Evolutionary conservation across 2,329 filamentous ascomycete genomes (phyloP).

Genomic region (Triangularia verruculosa): DNA sequence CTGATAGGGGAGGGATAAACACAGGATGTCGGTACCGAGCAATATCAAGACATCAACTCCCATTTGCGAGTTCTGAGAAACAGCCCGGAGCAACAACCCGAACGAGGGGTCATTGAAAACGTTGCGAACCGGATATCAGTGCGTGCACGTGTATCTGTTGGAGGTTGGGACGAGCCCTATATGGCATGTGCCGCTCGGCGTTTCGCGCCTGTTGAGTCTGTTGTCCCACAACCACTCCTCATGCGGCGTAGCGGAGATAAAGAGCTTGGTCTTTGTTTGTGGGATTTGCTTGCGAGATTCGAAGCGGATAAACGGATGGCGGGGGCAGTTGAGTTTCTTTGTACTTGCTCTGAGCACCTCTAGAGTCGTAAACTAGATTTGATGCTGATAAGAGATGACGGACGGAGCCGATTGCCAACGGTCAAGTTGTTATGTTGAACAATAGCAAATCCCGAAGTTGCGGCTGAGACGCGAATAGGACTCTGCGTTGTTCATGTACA

Average conservation of each 20-base stretch:
- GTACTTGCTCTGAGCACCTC: not conserved
- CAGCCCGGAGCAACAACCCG: not conserved
- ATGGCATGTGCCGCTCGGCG: not conserved
- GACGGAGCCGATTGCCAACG: not conserved
- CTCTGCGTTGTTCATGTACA: not conserved
- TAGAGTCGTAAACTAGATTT: not conserved
- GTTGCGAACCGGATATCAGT: not conserved
- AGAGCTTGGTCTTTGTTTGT: not conserved
- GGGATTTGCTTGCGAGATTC: not conserved
- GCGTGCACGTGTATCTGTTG: not conserved
- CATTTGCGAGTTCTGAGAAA: not conserved
- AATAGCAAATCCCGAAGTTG: not conserved
- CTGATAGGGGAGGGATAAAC: not conserved
- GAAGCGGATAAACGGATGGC: not conserved
- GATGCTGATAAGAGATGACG: not conserved
- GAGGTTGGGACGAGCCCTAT: not conserved
- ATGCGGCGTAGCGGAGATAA: not conserved
- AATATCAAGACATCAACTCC: not conserved
- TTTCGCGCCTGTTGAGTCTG: not conserved
- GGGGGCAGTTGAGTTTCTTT: not conserved
- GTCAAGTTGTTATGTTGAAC: not conserved
- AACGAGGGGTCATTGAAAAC: not conserved
- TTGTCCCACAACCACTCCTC: not conserved
- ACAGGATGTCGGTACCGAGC: not conserved
- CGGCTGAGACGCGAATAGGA: constrained; percentile 15